Conservation (phyloP, 2,329 filamentous ascomycete genomes). For the Hawksworthiomyces lignivorus region DNA sequence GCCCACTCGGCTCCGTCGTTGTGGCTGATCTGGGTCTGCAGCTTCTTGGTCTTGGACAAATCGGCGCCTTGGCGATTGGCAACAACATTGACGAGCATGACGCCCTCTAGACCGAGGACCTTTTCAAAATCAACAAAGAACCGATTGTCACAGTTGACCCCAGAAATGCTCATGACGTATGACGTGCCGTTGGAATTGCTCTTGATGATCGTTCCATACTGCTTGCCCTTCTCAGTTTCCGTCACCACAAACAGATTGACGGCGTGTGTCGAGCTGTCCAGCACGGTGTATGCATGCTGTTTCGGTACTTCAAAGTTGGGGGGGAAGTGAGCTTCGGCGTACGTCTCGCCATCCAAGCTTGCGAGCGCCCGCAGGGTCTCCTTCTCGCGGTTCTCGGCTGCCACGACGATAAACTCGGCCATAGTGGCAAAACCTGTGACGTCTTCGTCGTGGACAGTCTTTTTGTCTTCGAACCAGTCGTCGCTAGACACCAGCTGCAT, state of each 20-base stretch:
- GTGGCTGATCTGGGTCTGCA: slow-evolving; percentile 89
- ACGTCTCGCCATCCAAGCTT: slow-evolving; percentile 76
- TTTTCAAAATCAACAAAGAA: slow-evolving; percentile 96
- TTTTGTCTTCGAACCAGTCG: slow-evolving; percentile 64
- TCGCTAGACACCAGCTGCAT: slow-evolving; percentile 68
- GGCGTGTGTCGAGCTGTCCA: slow-evolving; percentile 91
- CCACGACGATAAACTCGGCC: slow-evolving; percentile 93
- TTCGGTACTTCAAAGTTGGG: slow-evolving; percentile 72
- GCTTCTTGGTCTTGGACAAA: slow-evolving; percentile 59
- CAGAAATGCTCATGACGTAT: slow-evolving; percentile 74
- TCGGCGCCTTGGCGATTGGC: slow-evolving; percentile 57
- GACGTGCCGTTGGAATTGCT: slow-evolving; percentile 97
- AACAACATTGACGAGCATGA: slow-evolving; percentile 80
- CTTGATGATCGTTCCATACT: slow-evolving; percentile 86
- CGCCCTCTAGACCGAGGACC: slow-evolving; percentile 84
- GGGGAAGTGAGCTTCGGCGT: slow-evolving; percentile 80
- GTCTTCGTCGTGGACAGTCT: slow-evolving; percentile 55
- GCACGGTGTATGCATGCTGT: slow-evolving; percentile 79
- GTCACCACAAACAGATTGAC: slow-evolving; percentile 91
- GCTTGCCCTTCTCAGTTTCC: slow-evolving; percentile 53
- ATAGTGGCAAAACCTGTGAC: slow-evolving; percentile 87
- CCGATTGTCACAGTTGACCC: slow-evolving; percentile 69
- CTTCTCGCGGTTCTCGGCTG: slow-evolving; percentile 61
- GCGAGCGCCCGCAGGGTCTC: slow-evolving; percentile 68
- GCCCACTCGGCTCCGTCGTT: slow-evolving; percentile 91